Percentiles rank a stretch among this genome's conserved stretches.
These are phyloP conservation scores for Aspergillus ustus DNA, from an alignment of 2,329 filamentous ascomycete species.

Conservation along the genomic window DNA sequence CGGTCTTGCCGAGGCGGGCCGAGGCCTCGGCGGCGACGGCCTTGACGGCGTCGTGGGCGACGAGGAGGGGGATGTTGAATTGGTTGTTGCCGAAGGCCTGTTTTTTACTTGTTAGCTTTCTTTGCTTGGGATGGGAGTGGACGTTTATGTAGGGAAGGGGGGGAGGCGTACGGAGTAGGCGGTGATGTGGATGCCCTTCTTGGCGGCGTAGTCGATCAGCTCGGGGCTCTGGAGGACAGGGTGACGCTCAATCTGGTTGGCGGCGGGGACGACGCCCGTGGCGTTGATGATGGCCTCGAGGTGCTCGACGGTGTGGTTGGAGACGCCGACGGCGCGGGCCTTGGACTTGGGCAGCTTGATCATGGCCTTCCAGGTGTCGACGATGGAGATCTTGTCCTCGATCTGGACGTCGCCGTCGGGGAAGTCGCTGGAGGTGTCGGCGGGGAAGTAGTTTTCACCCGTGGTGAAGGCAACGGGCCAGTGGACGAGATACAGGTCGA, in stretches of 20 bases:
- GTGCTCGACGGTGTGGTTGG: slow-evolving; percentile 43
- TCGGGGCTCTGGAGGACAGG: slow-evolving; percentile 68
- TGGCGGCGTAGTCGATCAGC: slow-evolving; percentile 61
- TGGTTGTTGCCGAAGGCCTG: slow-evolving; percentile 62
- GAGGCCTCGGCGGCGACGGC: slow-evolving; percentile 65
- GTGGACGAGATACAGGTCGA: slow-evolving; percentile 56
- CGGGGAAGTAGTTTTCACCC: slow-evolving; percentile 53
- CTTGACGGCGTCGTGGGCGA: slow-evolving; percentile 65
- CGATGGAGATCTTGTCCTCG: slow-evolving; percentile 48
- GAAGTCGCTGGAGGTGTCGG: slow-evolving; percentile 40
- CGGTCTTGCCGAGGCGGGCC: slow-evolving; percentile 39
- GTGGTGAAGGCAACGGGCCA: slow-evolving; percentile 50
- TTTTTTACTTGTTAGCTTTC: slow-evolving; percentile 10
- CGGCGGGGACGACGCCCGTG: slow-evolving; percentile 62
- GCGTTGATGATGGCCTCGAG: slow-evolving; percentile 61
- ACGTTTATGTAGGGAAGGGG: not conserved
- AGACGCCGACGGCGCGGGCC: slow-evolving; percentile 47
- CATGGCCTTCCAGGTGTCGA: slow-evolving; percentile 53
- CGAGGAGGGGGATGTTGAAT: slow-evolving; percentile 66
- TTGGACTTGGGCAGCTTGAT: slow-evolving; percentile 49
- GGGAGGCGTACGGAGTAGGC: slow-evolving; percentile 60
- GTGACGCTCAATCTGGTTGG: slow-evolving; percentile 73
- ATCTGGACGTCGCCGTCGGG: slow-evolving; percentile 49
- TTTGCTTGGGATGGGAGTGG: not conserved
- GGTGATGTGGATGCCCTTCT: slow-evolving; percentile 64